Evolutionary conservation across 2,329 filamentous ascomycete genomes (phyloP).

Genomic region (Monilinia fructigena): DNA sequence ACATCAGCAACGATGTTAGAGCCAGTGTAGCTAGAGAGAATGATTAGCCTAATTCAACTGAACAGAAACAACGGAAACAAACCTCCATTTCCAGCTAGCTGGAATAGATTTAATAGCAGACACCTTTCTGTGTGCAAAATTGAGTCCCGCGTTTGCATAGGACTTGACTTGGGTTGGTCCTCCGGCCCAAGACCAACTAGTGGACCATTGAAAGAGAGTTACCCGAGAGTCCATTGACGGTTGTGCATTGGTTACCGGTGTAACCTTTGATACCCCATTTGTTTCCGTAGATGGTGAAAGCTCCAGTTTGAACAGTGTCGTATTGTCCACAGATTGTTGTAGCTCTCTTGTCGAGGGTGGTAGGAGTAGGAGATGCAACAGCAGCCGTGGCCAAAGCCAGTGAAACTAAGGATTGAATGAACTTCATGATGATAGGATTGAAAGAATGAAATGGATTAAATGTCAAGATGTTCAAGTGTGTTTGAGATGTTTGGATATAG

Average conservation of each 20-base stretch:
- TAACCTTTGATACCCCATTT: slow-evolving; percentile 21
- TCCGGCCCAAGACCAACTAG: slow-evolving; percentile 44
- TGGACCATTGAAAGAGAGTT: slow-evolving; percentile 43
- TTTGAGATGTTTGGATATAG: neutral
- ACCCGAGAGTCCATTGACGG: slow-evolving; percentile 41
- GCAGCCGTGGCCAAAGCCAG: slow-evolving; percentile 20
- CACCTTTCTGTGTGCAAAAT: slow-evolving; percentile 42
- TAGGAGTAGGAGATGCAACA: slow-evolving; percentile 26
- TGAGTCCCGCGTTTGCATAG: slow-evolving; percentile 44
- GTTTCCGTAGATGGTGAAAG: slow-evolving; percentile 45
- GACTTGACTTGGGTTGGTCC: slow-evolving; percentile 44
- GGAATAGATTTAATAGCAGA: slow-evolving; percentile 42
- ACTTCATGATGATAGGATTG: slow-evolving; percentile 25
- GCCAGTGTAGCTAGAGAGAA: slow-evolving; percentile 47
- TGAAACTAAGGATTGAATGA: slow-evolving; percentile 23
- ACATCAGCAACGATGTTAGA: slow-evolving; percentile 55
- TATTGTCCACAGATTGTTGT: slow-evolving; percentile 35
- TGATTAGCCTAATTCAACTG: neutral
- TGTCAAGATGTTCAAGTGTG: slow-evolving; percentile 1
- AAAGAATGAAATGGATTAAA: neutral
- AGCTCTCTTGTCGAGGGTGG: slow-evolving; percentile 41
- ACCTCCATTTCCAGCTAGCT: slow-evolving; percentile 45
- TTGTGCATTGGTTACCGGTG: slow-evolving; percentile 42
- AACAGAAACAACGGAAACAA: slow-evolving; percentile 24
- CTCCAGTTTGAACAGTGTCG: slow-evolving; percentile 34